These are phyloP conservation scores for Ascochyta clinopodiicola DNA, from an alignment of 2,329 filamentous ascomycete species.

Conservation along the genomic window DNA sequence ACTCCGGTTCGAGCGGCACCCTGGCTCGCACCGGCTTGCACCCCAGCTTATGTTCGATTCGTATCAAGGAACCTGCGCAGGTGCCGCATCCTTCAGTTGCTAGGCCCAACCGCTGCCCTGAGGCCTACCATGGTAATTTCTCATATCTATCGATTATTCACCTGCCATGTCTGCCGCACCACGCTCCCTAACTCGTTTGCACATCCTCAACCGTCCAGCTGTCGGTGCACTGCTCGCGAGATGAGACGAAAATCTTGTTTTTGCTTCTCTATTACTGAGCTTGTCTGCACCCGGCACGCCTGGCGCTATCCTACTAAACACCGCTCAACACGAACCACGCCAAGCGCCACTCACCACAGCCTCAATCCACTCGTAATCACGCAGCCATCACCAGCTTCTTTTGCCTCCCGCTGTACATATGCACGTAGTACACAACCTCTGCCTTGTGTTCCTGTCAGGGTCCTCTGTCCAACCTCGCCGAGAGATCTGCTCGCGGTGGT, in stretches of 20 bases:
- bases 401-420: background rate
- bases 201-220: background rate
- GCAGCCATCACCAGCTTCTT: background rate
- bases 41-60: background rate
- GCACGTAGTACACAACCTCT: background rate
- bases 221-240: too few relatives aligned
- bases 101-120: constrained; percentile 10
- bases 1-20: constrained; percentile 10
- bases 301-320: background rate
- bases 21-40: background rate
- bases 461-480: constrained; percentile 11
- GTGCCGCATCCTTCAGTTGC: constrained; percentile 1
- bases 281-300: background rate
- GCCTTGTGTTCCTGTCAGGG: constrained; percentile 6
- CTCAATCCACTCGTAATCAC: constrained; percentile 1
- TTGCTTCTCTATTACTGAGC: background rate
- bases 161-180: constrained; percentile 7
- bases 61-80: constrained; percentile 1
- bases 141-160: constrained; percentile 9
- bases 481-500: constrained; percentile 14
- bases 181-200: background rate
- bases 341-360: background rate
- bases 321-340: constrained; percentile 1
- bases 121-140: constrained; percentile 8
- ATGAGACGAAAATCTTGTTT: background rate